Percentiles rank a stretch among this genome's conserved stretches.
phyloP scores from a whole-genome alignment of 306 rosid species.

The Luffa acutangula region DNA sequence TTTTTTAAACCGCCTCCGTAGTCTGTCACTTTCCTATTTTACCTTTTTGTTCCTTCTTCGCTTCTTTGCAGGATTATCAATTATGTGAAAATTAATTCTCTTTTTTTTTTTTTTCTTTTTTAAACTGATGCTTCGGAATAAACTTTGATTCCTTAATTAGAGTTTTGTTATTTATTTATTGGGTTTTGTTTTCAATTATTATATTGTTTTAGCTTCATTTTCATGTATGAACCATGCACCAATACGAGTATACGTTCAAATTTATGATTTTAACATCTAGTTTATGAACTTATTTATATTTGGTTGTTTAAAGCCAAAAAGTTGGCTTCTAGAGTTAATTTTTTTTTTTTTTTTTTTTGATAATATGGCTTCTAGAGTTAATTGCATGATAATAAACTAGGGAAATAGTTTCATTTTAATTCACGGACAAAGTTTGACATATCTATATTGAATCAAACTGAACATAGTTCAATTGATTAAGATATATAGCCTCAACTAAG shows the following conservation, averaged over 20 bases:
- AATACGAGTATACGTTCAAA: not conserved
- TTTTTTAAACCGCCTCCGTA: not conserved
- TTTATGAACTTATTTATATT: too few species aligned
- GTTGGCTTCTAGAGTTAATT: too few species aligned
- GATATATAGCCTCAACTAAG: too few species aligned
- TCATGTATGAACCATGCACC: too few species aligned
- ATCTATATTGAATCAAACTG: too few species aligned
- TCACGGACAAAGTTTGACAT: too few species aligned
- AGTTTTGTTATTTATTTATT: not conserved
- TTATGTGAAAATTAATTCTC: not conserved
- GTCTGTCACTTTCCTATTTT: not conserved
- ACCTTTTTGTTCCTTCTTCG: not conserved
- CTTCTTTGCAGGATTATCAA: not conserved
- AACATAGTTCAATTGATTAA: too few species aligned
- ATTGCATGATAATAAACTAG: too few species aligned
- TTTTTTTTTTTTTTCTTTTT: not conserved
- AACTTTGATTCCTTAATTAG: slow-evolving; percentile 7
- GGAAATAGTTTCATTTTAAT: too few species aligned
- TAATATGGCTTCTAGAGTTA: too few species aligned
- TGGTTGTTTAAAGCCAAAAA: not conserved
- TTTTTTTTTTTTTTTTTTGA: too few species aligned
- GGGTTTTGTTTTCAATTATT: not conserved
- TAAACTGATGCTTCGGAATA: not conserved
- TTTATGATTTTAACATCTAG: not conserved
- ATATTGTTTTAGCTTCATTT: too few species aligned